Conservation (phyloP, 2,329 filamentous ascomycete genomes). For the Phyllosticta citrichinensis region DNA sequence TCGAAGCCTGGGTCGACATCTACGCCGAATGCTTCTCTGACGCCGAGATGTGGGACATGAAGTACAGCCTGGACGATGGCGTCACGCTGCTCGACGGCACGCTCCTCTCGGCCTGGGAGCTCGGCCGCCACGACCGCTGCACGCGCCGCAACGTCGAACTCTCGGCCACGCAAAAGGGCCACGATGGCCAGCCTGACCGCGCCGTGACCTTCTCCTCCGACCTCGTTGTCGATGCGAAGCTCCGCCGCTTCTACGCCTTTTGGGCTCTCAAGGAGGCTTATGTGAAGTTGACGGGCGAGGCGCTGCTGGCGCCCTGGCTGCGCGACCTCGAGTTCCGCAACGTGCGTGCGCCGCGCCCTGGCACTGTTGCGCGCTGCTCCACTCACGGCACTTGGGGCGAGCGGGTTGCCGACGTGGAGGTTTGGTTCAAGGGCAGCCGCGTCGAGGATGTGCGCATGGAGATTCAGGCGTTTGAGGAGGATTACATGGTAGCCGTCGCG, state of each 20-base stretch:
- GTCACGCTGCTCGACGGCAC: conserved; percentile 37
- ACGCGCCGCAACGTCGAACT: conserved; percentile 30
- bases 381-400: conserved; percentile 38
- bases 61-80: conserved; percentile 23
- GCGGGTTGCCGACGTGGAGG: conserved; percentile 38
- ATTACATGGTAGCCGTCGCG: conserved; percentile 50
- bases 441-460: conserved; percentile 47
- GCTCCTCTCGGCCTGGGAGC: conserved; percentile 26
- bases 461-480: conserved; percentile 47
- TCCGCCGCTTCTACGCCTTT: conserved; percentile 64
- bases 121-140: conserved; percentile 36
- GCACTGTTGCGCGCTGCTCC: conserved; percentile 32
- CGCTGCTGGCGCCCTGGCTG: conserved; percentile 64
- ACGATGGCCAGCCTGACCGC: conserved; percentile 21
- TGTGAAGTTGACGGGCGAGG: conserved; percentile 74
- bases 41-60: conserved; percentile 53
- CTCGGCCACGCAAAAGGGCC: conserved; percentile 21
- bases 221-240: conserved; percentile 47
- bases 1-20: conserved; percentile 58
- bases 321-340: conserved; percentile 57
- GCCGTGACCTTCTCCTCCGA: conserved; percentile 29
- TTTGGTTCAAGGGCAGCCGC: conserved; percentile 37
- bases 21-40: conserved; percentile 60
- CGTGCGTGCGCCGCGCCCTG: conserved; percentile 47
- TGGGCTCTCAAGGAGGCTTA: conserved; percentile 76